A percentile compares a stretch with the other conserved stretches of the same genome.
Conservation (phyloP, 148 eudicot genomes). For the Bassia scoparia region DNA sequence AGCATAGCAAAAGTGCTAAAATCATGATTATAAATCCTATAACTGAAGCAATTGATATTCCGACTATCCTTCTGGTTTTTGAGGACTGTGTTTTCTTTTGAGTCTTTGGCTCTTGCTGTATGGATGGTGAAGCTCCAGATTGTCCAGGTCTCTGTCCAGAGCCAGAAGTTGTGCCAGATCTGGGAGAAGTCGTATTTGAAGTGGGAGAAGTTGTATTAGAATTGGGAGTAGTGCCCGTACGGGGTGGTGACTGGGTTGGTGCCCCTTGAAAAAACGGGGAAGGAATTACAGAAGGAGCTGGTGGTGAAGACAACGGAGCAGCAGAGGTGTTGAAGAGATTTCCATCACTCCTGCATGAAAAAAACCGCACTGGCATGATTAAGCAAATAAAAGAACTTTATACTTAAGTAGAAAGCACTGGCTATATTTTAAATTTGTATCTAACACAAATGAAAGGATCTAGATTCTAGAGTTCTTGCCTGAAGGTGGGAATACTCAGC, state of each 20-base stretch:
- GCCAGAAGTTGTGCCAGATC: constrained; percentile 30
- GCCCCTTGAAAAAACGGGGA: constrained; percentile 29
- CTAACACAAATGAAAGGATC: constrained; percentile 8
- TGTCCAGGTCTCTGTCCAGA: constrained; percentile 45
- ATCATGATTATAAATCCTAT: constrained; percentile 53
- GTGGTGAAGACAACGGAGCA: constrained; percentile 56
- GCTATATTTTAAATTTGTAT: neutral
- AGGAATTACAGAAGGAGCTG: constrained; percentile 26
- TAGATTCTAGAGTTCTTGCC: constrained; percentile 40
- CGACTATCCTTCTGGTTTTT: constrained; percentile 51
- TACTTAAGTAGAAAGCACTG: neutral
- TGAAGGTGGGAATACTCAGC: constrained; percentile 62
- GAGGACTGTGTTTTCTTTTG: constrained; percentile 33
- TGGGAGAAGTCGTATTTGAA: constrained; percentile 27
- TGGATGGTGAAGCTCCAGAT: constrained; percentile 54
- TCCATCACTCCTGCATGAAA: constrained; percentile 60
- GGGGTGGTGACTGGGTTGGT: constrained; percentile 29
- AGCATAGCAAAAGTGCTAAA: constrained; percentile 49
- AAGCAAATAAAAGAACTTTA: neutral
- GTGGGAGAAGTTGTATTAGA: constrained; percentile 27
- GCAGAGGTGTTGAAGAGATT: constrained; percentile 60
- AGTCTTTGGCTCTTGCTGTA: constrained; percentile 45
- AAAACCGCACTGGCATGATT: constrained; percentile 9
- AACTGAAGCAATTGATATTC: constrained; percentile 63
- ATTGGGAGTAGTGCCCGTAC: constrained; percentile 22